A percentile compares a stretch with the other conserved stretches of the same genome.
These are phyloP conservation scores for Plasmodium gaboni DNA, from an alignment of 169 alveolate species.

Conservation along the genomic window DNA sequence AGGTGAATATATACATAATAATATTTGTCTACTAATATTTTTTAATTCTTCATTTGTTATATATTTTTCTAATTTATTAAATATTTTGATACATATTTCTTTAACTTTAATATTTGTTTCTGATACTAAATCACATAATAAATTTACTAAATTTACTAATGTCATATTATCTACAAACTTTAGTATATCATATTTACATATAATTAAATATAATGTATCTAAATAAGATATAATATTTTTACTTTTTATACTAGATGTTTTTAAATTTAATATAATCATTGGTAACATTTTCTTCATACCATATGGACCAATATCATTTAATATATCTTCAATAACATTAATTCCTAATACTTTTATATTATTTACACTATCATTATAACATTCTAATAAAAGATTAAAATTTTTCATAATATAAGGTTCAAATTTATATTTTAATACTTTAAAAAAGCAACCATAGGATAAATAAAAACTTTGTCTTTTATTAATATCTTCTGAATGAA, in stretches of 20 bases:
- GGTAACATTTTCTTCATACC: constrained; percentile 69
- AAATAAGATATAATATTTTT: constrained; percentile 62
- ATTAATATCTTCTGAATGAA: constrained; percentile 56
- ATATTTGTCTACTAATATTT: constrained; percentile 63
- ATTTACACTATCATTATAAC: constrained; percentile 73
- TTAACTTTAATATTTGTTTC: constrained; percentile 68
- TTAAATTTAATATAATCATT: constrained; percentile 20
- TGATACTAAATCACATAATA: constrained; percentile 60
- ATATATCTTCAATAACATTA: constrained; percentile 61
- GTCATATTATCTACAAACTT: constrained; percentile 19
- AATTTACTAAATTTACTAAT: constrained; percentile 33
- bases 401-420: constrained; percentile 68
- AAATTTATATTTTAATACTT: constrained; percentile 62
- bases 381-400: constrained; percentile 66
- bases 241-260: constrained; percentile 30
- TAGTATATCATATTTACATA: constrained; percentile 27
- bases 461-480: constrained; percentile 76
- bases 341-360: constrained; percentile 70
- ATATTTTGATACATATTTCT: constrained; percentile 74
- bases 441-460: constrained; percentile 63
- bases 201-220: constrained; percentile 44
- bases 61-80: constrained; percentile 68
- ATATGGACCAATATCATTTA: constrained; percentile 49
- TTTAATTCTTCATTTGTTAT: constrained; percentile 44
- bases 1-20: constrained; percentile 70